phyloP scores from a whole-genome alignment of 495 filamentous ascomycete genomes.

The Neurospora africana region DNA sequence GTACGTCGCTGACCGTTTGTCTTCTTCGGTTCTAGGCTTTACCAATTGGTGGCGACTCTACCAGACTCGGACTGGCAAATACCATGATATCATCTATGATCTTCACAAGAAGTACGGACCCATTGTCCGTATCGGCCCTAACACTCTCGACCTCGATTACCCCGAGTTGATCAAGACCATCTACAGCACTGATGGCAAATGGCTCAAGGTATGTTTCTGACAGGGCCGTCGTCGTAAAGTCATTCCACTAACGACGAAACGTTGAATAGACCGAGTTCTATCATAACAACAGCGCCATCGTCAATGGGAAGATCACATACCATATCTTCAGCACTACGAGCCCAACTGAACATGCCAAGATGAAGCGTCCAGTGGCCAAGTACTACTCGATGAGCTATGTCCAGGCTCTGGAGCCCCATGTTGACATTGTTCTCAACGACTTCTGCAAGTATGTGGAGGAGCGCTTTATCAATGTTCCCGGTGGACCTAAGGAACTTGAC shows the following conservation, averaged over 20 bases:
- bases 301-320: constrained; percentile 26
- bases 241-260: neutral
- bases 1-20: too few species aligned
- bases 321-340: constrained; percentile 26
- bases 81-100: constrained; percentile 13
- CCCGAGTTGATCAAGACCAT: constrained; percentile 24
- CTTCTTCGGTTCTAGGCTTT: constrained; percentile 10
- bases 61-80: constrained; percentile 17
- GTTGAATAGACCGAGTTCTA: constrained; percentile 29
- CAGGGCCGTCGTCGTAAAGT: neutral
- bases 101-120: constrained; percentile 40
- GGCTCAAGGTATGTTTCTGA: constrained; percentile 12
- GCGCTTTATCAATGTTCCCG: constrained; percentile 16
- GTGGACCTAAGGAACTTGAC: constrained; percentile 13
- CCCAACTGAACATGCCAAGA: constrained; percentile 17
- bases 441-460: constrained; percentile 24
- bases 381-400: constrained; percentile 24
- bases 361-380: constrained; percentile 29
- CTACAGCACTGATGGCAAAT: constrained; percentile 23
- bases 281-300: constrained; percentile 22
- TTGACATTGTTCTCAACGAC: constrained; percentile 22
- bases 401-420: constrained; percentile 23
- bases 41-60: constrained; percentile 31
- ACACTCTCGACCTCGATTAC: constrained; percentile 36
- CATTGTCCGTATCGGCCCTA: constrained; percentile 45